Conservation (phyloP, 768 basidiomycete species). For the Suillus hirtellus region DNA sequence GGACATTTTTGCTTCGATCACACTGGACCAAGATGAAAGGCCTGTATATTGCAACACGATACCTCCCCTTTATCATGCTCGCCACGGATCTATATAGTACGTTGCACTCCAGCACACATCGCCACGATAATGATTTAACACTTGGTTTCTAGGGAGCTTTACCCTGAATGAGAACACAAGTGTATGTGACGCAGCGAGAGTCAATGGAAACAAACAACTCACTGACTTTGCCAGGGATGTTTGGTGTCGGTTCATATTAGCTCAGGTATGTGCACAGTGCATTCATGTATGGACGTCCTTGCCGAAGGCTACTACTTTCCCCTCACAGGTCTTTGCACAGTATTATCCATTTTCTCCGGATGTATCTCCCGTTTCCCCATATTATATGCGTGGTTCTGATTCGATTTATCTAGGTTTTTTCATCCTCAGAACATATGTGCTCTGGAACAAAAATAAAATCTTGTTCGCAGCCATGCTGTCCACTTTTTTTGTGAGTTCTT, state of each 20-base stretch:
- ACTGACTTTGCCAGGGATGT: not conserved
- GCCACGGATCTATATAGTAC: not conserved
- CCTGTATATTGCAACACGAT: not conserved
- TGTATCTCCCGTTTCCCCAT: not conserved
- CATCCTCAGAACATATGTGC: not conserved
- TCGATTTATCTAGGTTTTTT: not conserved
- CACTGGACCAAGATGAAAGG: not conserved
- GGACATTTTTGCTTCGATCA: not conserved
- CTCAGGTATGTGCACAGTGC: not conserved
- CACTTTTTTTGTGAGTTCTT: not conserved
- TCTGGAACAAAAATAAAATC: not conserved
- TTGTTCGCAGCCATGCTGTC: not conserved
- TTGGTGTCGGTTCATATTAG: not conserved
- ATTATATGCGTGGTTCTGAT: not conserved
- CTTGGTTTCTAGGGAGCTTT: not conserved
- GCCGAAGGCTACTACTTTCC: not conserved
- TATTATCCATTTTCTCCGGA: not conserved
- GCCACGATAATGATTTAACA: not conserved
- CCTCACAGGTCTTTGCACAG: not conserved
- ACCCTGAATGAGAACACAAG: not conserved
- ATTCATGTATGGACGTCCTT: not conserved
- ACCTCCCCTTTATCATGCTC: not conserved
- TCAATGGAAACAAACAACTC: not conserved
- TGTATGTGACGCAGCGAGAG: not conserved
- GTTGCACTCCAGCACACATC: not conserved